Base-by-base conservation (phyloP, 768 basidiomycete genomes). In the Boletus sensibilis region DNA sequence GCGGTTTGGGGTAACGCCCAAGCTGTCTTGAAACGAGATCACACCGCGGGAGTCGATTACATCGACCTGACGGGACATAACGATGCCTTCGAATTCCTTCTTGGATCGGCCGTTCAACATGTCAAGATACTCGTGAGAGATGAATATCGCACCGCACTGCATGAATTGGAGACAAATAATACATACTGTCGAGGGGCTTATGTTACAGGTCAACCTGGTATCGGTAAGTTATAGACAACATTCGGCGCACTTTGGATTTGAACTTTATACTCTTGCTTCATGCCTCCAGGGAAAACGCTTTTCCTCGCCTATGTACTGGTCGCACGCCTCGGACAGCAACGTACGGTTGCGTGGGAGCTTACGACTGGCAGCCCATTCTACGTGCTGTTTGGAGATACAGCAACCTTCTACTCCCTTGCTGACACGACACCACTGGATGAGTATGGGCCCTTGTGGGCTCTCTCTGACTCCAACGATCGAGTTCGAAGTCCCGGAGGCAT, bases 171-270 rank as follows among this genome's bases (percentile, higher is more conserved):
- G 31, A 29, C 25, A 14, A 13, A 21, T 6, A 2, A 18, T 3
- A 9, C 12, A 10, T 52, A 56, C 10, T 1, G 4, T 10, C 2
- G 1, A 4, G 58, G 38, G 4, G 55, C 50, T 0, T 59, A 44
- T n/a, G 47, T 50, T 29, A 35, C 31, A 12, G 45, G 58, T n/a
- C 58, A 53, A 3, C 51, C 55, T 29, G 58, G 55, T 10, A 60
- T 45, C 18, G 55, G 55, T 51, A 14, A n/a, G 50, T 46, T 5
- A 5, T 23, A 5, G 12, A 23, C 6, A 16, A 43, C 21, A 13
- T 25, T 29, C 8, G 23, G 27, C 23, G 14, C 12, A 13, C 20
- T 13, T 18, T 18, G 16, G 8, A 25, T 16, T 8, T 21, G 21
- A 43, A 43, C 21, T 23, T 29, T 7, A 21, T 42, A 18, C 16